Evolutionary conservation across 805 yeast genomes (phyloP), one percentile per base, ranked within the genome.

Genomic region (Candida quercuum): DNA sequence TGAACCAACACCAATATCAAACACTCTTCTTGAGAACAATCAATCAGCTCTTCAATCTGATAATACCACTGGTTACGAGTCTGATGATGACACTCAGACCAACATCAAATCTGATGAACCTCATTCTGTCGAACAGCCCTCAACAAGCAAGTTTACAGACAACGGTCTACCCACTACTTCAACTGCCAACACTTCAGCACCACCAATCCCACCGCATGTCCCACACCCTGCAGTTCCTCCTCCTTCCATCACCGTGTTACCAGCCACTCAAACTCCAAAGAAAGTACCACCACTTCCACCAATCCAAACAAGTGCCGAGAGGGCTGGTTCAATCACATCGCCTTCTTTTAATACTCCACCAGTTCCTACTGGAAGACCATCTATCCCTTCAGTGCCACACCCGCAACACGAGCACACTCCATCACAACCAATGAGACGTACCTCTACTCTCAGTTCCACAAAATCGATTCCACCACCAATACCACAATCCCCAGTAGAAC

Each of bases 11-110:
- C 32, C 26, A 6, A 28, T 39, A 15, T 40, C 45, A 24, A 31
- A 34, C 3, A 42, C 46, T 7, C 29, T 30, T 3, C 24, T 41
- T 5, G 36, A 26, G 13, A 9, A 9, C 16, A 26, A 10, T 15
- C 17, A 8, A 24, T 24, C 27, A 24, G 27, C 27, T 24, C 27
- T 45, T 28, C 47, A 51, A 11, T 56, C 55, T 15, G 55, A 51
- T 19, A 64, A 64, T 39, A 64, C 64, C 9, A 73, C 86, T 1
- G 87, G 87, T 0, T 80, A 80, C 49, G 86, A 82, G 39, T 86
- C 86, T 0, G 88, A 82, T 51, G 84, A 75, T 33, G 79, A 72
- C 39, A 61, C 66, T 0, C 60, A 57, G 28, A 12, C 24, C 15
- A 19, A 19, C 14, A 12, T 15, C 12, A 19, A 27, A 14, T 7